Base-by-base conservation (phyloP, 129 eudicot species). In the Flaveria ramosissima region DNA sequence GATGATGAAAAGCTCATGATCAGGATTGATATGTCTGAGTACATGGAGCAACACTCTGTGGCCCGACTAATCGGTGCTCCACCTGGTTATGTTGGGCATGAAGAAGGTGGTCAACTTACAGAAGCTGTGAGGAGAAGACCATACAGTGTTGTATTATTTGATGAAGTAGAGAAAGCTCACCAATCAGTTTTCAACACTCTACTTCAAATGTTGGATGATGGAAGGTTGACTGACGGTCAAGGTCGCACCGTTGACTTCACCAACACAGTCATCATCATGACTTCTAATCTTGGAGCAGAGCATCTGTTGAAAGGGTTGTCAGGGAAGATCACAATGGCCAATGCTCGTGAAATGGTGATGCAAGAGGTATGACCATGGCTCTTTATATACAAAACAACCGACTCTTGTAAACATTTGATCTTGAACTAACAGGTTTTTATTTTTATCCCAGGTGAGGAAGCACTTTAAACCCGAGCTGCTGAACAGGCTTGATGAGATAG, bases 41-140 rank as follows among this genome's bases (percentile, higher is more conserved):
- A 94, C 57, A 94, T 94, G 99, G 99, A 94, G 77, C 99, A 94
- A n/a, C 99, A 94, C 78, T 94, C 99, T 1, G 97, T 94, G 21
- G 85, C 99, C 1, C 84, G 99, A 12, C 71, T 94, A 27, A 94
- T 94, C 27, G 99, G 99, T 20, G 97, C 99, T 80, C 99, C 99
- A 68, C 99, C 99, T 12, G 99, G 98, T 89, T 92, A 93, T 70
- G 96, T 93, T 32, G 98, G 98, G 39, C 97, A 93, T 60, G 98
- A 93, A 50, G 96, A 93, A 90, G 98, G 96, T 17, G 98, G 98
- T 48, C 98, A 93, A 74, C 89, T 93, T 2, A 93, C 97, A 2
- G 98, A 93, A 83, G 92, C 96, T 50, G 97, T 93, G 63, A 90
- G 97, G 79, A 82, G 98, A 74, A 73, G 96, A 26, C 97, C 92